A percentile compares a stretch with the other conserved stretches of the same genome.
These are phyloP conservation scores for Fusarium continuum DNA, from an alignment of 2,329 filamentous ascomycete species.

Conservation along the genomic window DNA sequence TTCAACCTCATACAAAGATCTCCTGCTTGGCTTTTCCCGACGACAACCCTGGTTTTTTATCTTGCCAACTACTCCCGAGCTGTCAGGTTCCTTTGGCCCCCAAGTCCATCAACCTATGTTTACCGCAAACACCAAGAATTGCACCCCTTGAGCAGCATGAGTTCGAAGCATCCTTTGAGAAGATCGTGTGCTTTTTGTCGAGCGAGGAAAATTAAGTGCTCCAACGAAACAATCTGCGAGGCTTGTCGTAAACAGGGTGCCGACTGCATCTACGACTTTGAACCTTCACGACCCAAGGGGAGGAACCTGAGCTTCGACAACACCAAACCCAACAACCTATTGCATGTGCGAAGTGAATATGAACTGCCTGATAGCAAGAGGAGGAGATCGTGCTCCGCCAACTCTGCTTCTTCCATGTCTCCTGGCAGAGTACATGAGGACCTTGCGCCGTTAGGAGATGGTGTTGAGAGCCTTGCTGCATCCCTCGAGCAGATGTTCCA, in stretches of 20 bases:
- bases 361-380: conserved; percentile 31
- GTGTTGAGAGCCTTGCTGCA: conserved; percentile 42
- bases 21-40: conserved; percentile 8
- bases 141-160: conserved; percentile 35
- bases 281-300: conserved; percentile 45
- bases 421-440: conserved; percentile 38
- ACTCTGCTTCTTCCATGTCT: conserved; percentile 41
- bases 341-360: conserved; percentile 25
- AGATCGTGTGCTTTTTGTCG: conserved; percentile 51
- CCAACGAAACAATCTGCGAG: conserved; percentile 51
- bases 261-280: conserved; percentile 53
- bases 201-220: conserved; percentile 52
- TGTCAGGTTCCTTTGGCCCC: conserved; percentile 2
- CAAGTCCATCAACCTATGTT: conserved; percentile 11
- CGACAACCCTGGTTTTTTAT: neutral
- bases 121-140: neutral
- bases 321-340: conserved; percentile 23
- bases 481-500: conserved; percentile 45
- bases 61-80: neutral
- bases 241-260: conserved; percentile 49
- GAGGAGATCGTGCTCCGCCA: conserved; percentile 40
- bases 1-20: conserved; percentile 26
- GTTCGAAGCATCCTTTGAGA: conserved; percentile 47
- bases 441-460: conserved; percentile 13
- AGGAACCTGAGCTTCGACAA: conserved; percentile 44